Evolutionary conservation across 371 early-diverging fungal species (phyloP), one percentile per base, ranked within the genome.

Genomic region (Batkoa obscura): DNA sequence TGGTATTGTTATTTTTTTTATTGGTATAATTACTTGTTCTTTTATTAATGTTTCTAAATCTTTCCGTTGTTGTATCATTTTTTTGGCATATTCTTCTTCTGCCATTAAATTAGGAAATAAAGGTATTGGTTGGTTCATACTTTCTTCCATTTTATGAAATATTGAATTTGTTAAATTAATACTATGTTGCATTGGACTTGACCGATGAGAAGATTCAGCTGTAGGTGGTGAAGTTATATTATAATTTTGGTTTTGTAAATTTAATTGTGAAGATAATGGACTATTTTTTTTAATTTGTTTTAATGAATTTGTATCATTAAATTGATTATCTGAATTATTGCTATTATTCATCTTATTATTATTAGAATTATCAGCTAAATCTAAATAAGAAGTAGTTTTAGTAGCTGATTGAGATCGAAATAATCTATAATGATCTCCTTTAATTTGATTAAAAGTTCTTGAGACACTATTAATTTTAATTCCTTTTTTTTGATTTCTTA

Each of bases 81-180:
- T 72, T 31, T 83, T 78, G 38, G 90, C 93, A 64, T 78, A 91
- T 35, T 78, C 76, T 48, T 89, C 90, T 64, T 94, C 94, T 1
- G 78, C 72, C 5, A 80, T 66, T 10, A 74, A 68, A 53, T 83
- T 84, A 10, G 83, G 72, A 58, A 91, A 91, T 41, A 79, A 57
- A 13, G 86, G 84, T 8, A 53, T 2, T 81, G 73, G 63, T 56
- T 82, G 75, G n/a, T 34, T 17, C 37, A 38, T 53, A 13, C 35
- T 13, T 8, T 53, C 53, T 38, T 53, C 34, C n/a, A n/a, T n/a
- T n/a, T n/a, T n/a, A n/a, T n/a, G n/a, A n/a, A n/a, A n/a, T n/a
- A n/a, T n/a, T n/a, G n/a, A n/a, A n/a, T n/a, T n/a, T n/a, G n/a
- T n/a, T n/a, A 45, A 45, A 15, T 45, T 12, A n/a, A 45, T 45